Evolutionary conservation across 2,329 filamentous ascomycete genomes (phyloP).

Genomic region (Aspergillus sp.): DNA sequence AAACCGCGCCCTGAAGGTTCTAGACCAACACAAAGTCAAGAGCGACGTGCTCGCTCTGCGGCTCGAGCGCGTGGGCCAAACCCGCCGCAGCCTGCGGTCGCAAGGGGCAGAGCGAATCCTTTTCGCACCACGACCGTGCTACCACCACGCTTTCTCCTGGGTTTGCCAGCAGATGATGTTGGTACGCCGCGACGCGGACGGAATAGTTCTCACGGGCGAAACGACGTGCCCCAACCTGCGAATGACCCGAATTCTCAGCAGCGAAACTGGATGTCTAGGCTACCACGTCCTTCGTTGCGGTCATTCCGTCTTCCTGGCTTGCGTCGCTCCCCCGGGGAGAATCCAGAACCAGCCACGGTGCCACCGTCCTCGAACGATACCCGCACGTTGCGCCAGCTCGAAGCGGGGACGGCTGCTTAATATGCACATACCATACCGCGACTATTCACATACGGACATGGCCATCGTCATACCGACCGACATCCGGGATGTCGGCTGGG

Average conservation of each 20-base stretch:
- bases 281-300: constrained; percentile 5
- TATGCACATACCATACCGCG: background rate
- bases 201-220: background rate
- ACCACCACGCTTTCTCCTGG: too few species aligned
- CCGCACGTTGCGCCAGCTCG: constrained; percentile 13
- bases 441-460: background rate
- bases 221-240: constrained; percentile 1
- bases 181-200: too few species aligned
- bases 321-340: background rate
- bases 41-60: constrained; percentile 21
- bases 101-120: constrained; percentile 21
- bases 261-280: constrained; percentile 5
- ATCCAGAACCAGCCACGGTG: background rate
- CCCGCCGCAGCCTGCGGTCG: constrained; percentile 27
- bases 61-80: constrained; percentile 17
- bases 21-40: constrained; percentile 18
- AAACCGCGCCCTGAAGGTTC: constrained; percentile 64
- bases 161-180: too few species aligned
- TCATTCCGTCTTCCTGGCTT: background rate
- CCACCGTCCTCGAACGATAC: constrained; percentile 1
- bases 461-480: background rate
- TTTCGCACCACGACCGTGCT: constrained; percentile 27
- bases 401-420: constrained; percentile 12
- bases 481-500: constrained; percentile 1
- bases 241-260: constrained; percentile 1